phyloP scores from a whole-genome alignment of 2,329 filamentous ascomycete species.

The Ophioceras dolichostomum region DNA sequence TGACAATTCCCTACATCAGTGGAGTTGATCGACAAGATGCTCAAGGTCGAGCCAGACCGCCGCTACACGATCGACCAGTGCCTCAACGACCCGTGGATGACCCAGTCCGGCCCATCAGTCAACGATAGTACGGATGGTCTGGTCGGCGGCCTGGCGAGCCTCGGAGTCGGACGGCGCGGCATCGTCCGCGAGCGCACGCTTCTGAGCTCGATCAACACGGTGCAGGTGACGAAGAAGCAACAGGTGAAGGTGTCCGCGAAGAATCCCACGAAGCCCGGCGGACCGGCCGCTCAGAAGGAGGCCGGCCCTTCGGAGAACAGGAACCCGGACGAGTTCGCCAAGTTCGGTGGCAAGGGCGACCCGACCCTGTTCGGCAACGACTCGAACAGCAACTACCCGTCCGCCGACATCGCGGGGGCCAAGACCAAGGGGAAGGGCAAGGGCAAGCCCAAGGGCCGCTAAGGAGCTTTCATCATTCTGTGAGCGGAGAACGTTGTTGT shows the following conservation, averaged over 20 bases:
- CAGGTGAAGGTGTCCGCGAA: conserved; percentile 66
- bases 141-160: conserved; percentile 68
- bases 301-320: conserved; percentile 53
- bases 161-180: conserved; percentile 78
- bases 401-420: conserved; percentile 20
- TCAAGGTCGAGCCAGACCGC: conserved; percentile 73
- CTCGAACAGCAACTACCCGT: conserved; percentile 34
- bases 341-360: conserved; percentile 78
- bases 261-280: conserved; percentile 39
- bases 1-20: conserved; percentile 26
- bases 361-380: conserved; percentile 63
- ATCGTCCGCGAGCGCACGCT: conserved; percentile 73
- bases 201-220: conserved; percentile 68
- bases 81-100: conserved; percentile 83
- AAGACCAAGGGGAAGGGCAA: conserved; percentile 7
- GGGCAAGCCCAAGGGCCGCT: conserved; percentile 10
- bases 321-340: conserved; percentile 64
- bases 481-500: too few relatives aligned
- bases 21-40: conserved; percentile 89
- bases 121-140: conserved; percentile 88
- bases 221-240: conserved; percentile 40
- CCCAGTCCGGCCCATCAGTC: conserved; percentile 43
- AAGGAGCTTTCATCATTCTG: too few relatives aligned
- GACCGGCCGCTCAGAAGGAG: conserved; percentile 36
- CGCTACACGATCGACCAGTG: conserved; percentile 86